These are phyloP conservation scores for Amphirosellinia nigrospora DNA, from an alignment of 495 filamentous ascomycete species.

Conservation along the genomic window DNA sequence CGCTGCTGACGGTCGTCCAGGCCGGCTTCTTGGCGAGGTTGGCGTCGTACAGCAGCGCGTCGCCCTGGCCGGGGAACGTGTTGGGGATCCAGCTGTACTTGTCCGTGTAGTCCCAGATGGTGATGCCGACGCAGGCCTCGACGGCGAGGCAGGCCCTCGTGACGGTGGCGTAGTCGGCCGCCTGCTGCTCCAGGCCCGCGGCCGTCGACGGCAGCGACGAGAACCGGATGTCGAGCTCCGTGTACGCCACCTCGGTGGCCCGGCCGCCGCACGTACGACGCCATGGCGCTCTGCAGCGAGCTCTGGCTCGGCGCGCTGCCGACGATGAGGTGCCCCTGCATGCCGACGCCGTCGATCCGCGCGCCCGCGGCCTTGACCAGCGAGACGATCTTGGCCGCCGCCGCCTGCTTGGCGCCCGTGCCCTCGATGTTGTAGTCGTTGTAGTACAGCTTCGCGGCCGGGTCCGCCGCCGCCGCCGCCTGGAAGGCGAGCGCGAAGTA, in stretches of 20 bases:
- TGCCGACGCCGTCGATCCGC: slow-evolving; percentile 68
- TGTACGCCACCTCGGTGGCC: slow-evolving; percentile 65
- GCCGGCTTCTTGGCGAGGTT: slow-evolving; percentile 65
- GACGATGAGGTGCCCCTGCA: slow-evolving; percentile 67
- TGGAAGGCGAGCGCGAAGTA: slow-evolving; percentile 65
- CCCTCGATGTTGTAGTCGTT: slow-evolving; percentile 74
- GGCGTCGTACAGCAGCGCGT: slow-evolving; percentile 55
- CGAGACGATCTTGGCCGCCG: slow-evolving; percentile 60
- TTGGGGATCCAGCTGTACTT: slow-evolving; percentile 66
- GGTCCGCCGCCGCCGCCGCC: slow-evolving; percentile 59
- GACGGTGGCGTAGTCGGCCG: slow-evolving; percentile 58
- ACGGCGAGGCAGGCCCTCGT: slow-evolving; percentile 61
- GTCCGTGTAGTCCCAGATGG: slow-evolving; percentile 66
- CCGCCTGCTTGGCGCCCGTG: slow-evolving; percentile 54
- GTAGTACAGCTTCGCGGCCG: slow-evolving; percentile 67
- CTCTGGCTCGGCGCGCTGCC: slow-evolving; percentile 56
- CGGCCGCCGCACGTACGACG: slow-evolving; percentile 52
- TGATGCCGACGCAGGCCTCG: slow-evolving; percentile 68
- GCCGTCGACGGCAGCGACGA: slow-evolving; percentile 30
- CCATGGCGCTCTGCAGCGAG: slow-evolving; percentile 56
- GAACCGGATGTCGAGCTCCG: slow-evolving; percentile 65
- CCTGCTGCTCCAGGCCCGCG: slow-evolving; percentile 59
- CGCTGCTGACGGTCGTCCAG: slow-evolving; percentile 49
- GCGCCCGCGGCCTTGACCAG: slow-evolving; percentile 44
- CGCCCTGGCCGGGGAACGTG: slow-evolving; percentile 61